Evolutionary conservation across 306 rosid genomes (phyloP).

Genomic region (Pyrus bretschneideri): DNA sequence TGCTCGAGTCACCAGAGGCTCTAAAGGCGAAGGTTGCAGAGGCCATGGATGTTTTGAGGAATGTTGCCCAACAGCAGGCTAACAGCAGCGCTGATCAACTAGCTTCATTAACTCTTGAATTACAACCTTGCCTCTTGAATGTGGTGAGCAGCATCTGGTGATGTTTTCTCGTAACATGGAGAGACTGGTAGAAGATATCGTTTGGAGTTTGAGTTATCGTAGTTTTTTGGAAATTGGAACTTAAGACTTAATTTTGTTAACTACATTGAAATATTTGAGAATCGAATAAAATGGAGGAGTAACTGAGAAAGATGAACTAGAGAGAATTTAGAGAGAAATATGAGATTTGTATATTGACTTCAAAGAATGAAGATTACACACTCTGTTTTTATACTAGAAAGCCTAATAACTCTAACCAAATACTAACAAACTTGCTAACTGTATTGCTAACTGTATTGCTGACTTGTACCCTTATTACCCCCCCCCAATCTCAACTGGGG

Average conservation of each 20-base stretch:
- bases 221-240: neutral
- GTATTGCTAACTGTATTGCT: too few relatives aligned
- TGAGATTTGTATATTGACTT: too few relatives aligned
- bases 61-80: slow-evolving; percentile 55
- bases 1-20: slow-evolving; percentile 69
- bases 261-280: too few relatives aligned
- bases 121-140: slow-evolving; percentile 41
- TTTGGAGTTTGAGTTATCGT: neutral
- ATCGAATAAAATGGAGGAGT: too few relatives aligned
- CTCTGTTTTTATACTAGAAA: too few relatives aligned
- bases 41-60: slow-evolving; percentile 66
- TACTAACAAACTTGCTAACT: too few relatives aligned
- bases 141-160: neutral
- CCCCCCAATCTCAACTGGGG: too few relatives aligned
- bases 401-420: too few relatives aligned
- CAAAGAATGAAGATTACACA: too few relatives aligned
- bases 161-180: neutral
- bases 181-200: neutral
- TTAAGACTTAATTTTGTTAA: neutral
- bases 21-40: slow-evolving; percentile 64
- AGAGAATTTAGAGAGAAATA: too few relatives aligned
- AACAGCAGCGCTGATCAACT: slow-evolving; percentile 44
- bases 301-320: too few relatives aligned
- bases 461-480: too few relatives aligned
- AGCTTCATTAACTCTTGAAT: slow-evolving; percentile 44